Percentiles rank a stretch among this genome's conserved stretches.
These are phyloP conservation scores for Candida peoriensis DNA, from an alignment of 805 yeast genomes.

Conservation along the genomic window DNA sequence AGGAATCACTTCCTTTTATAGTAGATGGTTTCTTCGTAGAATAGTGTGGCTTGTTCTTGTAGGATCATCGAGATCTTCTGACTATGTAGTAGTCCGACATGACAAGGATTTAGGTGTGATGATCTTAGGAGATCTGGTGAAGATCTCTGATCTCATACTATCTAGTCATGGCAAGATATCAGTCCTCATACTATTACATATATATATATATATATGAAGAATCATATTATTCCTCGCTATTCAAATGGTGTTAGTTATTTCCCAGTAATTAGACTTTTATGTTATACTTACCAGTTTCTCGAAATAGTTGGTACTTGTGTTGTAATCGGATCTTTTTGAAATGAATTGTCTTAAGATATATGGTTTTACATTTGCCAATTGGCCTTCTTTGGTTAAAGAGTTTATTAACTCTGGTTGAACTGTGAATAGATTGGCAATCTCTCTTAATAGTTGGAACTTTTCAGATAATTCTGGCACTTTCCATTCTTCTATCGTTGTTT, in stretches of 20 bases:
- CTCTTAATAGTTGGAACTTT: constrained; percentile 66
- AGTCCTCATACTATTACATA: too few species aligned
- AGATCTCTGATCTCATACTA: too few species aligned
- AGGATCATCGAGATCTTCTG: too few species aligned
- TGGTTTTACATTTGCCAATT: constrained; percentile 60
- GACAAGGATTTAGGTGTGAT: too few species aligned
- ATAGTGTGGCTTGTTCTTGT: too few species aligned
- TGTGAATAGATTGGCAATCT: constrained; percentile 77
- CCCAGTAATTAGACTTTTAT: not conserved
- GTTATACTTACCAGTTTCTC: constrained; percentile 22
- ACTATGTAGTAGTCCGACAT: too few species aligned
- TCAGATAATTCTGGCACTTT: constrained; percentile 53
- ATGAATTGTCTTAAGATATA: constrained; percentile 60
- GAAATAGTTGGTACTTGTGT: constrained; percentile 33
- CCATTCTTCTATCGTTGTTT: constrained; percentile 66
- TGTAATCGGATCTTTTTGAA: constrained; percentile 65
- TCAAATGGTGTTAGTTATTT: not conserved
- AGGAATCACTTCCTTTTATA: too few species aligned
- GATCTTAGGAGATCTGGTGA: too few species aligned
- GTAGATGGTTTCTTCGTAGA: too few species aligned
- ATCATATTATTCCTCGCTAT: too few species aligned
- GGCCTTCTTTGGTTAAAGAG: constrained; percentile 79
- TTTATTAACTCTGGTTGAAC: constrained; percentile 77
- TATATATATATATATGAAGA: too few species aligned
- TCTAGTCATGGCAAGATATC: too few species aligned